Evolutionary conservation across 345 rosid genomes (phyloP), one percentile per base, ranked within the genome.

Genomic region (Aquilaria yunnanensis): DNA sequence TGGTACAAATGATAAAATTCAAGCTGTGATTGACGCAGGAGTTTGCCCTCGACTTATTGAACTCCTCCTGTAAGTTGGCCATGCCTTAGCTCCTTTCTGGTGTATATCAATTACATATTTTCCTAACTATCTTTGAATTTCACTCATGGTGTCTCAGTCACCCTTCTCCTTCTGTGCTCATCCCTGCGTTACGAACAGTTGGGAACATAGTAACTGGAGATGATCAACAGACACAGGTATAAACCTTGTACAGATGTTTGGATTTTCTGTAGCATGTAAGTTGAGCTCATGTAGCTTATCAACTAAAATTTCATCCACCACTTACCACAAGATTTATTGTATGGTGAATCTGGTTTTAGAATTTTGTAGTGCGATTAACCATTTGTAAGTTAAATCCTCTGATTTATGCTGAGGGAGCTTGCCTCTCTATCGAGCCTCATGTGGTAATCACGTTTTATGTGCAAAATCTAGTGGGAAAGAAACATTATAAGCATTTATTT

Each of bases 181-280:
- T 87, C 70, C 96, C 98, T 68, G 98, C 98, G 29, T 88, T 92
- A 23, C 98, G 96, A 14, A 74, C 92, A 0, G 84, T 89, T 52
- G 98, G 98, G 63, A 92, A 92, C 67, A 92, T 92, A 53, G 98
- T 89, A 33, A 92, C 98, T 8, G 98, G 98, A 49, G 96, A 92
- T 75, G 96, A 92, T 72, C 49, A 69, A 43, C 98, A 92, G 77
- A 92, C 96, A 37, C 85, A 85, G 85, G 90, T 80, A 67, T 54
- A 47, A 31, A 7, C 32, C 53, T 30, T 9, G 54, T 37, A 2
- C 32, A 12, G 12, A 43, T 32, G 31, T 29, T n/a, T 54, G 43
- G 12, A 58, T 54, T 13, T 30, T 47, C 48, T 37, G 2, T 10
- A 43, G 43, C 1, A 3, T 2, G 5, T 37, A 37, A 3, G 8